These are phyloP conservation scores for Yamadazyma nakazawae DNA, from an alignment of 805 yeast genomes.

Conservation along the genomic window DNA sequence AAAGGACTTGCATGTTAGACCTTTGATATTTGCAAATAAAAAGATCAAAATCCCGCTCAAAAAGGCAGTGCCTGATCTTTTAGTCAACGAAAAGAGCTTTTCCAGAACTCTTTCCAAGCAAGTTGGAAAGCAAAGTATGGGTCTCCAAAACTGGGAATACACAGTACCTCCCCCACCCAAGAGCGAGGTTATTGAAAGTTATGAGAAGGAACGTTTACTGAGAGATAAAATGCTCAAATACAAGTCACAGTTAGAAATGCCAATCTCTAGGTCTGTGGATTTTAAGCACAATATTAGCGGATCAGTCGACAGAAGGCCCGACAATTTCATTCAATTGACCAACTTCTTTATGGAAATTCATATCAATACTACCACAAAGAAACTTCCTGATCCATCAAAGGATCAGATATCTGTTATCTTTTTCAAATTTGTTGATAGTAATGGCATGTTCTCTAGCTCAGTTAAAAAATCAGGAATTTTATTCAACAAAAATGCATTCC, in stretches of 20 bases:
- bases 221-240: constrained; percentile 16
- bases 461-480: constrained; percentile 17
- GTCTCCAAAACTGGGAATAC: constrained; percentile 43
- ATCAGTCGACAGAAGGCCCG: constrained; percentile 34
- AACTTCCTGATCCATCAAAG: constrained; percentile 58
- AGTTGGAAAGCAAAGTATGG: not conserved
- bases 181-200: constrained; percentile 35
- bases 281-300: constrained; percentile 34
- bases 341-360: constrained; percentile 69
- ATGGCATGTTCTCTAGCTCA: constrained; percentile 14
- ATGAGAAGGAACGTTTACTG: constrained; percentile 15
- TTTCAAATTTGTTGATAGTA: constrained; percentile 54
- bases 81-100: not conserved
- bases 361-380: constrained; percentile 48
- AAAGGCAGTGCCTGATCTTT: not conserved
- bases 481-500: constrained; percentile 7
- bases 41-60: constrained; percentile 44
- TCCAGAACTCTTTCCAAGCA: not conserved
- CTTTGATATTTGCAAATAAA: constrained; percentile 67
- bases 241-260: constrained; percentile 52
- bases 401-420: constrained; percentile 61
- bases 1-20: constrained; percentile 49
- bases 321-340: constrained; percentile 46
- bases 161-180: constrained; percentile 46
- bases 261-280: constrained; percentile 38